phyloP scores from a whole-genome alignment of 768 basidiomycete species.

The Hortiboletus campestris region DNA sequence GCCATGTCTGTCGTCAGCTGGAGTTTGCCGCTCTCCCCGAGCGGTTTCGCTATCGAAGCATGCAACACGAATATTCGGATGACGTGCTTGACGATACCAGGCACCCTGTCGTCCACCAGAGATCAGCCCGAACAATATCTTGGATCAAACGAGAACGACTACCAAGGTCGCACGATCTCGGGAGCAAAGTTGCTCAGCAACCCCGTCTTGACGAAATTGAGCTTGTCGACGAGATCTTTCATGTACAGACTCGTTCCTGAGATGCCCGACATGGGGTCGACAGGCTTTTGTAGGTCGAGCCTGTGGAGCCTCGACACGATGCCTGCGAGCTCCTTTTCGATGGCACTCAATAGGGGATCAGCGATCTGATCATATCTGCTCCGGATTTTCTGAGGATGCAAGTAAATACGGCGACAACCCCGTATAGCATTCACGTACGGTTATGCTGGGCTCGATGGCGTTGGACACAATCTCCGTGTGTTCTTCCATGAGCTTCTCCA shows the following conservation, averaged over 20 bases:
- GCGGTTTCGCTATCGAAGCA: constrained; percentile 87
- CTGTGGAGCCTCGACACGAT: constrained; percentile 84
- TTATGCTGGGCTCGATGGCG: constrained; percentile 53
- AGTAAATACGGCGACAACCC: background rate
- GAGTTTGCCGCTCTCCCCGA: constrained; percentile 91
- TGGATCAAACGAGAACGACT: background rate
- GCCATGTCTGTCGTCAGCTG: constrained; percentile 97
- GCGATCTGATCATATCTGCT: constrained; percentile 52
- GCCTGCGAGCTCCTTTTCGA: constrained; percentile 77
- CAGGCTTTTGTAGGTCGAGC: constrained; percentile 72
- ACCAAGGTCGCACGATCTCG: constrained; percentile 77
- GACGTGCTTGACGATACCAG: constrained; percentile 70
- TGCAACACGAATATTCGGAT: constrained; percentile 89
- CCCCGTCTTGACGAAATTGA: constrained; percentile 77
- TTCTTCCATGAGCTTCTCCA: constrained; percentile 26
- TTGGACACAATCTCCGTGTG: constrained; percentile 43
- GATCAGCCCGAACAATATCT: background rate
- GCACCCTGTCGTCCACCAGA: constrained; percentile 42
- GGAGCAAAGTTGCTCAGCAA: constrained; percentile 75
- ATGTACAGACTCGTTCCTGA: constrained; percentile 73
- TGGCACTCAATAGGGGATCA: constrained; percentile 60
- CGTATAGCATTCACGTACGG: constrained; percentile 41
- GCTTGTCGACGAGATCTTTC: constrained; percentile 76
- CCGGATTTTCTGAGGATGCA: constrained; percentile 21
- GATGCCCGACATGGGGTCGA: constrained; percentile 60